Conservation (phyloP, 1,284 basidiomycete species). For the Ceratobasidium sp. region DNA sequence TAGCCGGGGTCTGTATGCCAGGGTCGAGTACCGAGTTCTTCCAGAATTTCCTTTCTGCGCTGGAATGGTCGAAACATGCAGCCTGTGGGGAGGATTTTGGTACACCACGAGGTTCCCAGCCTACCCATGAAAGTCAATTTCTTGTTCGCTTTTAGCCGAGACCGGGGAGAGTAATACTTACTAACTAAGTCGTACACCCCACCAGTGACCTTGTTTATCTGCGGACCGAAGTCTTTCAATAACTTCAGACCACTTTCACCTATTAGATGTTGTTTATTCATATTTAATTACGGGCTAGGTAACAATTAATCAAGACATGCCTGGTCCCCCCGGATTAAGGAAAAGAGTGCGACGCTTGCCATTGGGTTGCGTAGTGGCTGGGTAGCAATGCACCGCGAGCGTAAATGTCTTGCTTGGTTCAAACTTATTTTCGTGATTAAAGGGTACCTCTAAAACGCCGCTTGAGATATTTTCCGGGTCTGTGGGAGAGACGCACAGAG, state of each 20-base stretch:
- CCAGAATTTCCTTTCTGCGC: conserved; percentile 1
- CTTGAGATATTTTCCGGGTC: no score
- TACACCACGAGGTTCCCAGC: conserved; percentile 39
- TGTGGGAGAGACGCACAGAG: no score
- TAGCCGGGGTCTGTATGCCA: conserved; percentile 1
- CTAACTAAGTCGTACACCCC: conserved; percentile 24
- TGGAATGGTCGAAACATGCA: neutral
- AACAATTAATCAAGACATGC: neutral
- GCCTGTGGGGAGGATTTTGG: neutral
- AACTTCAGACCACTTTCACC: neutral
- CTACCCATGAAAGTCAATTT: no score
- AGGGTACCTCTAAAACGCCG: no score
- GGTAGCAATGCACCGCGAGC: no score
- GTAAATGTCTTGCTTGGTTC: no score
- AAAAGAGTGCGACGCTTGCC: conserved; percentile 6
- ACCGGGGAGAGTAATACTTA: no score
- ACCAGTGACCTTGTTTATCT: neutral
- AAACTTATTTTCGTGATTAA: no score
- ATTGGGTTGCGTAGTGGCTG: no score
- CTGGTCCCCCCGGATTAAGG: conserved; percentile 34
- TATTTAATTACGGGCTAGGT: neutral
- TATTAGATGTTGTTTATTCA: neutral
- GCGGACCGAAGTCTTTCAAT: neutral
- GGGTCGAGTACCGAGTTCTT: neutral
- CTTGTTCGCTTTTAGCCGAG: no score